Evolutionary conservation across 1,284 basidiomycete genomes (phyloP), one percentile per base, ranked within the genome.

Genomic region (Ganoderma sinense): DNA sequence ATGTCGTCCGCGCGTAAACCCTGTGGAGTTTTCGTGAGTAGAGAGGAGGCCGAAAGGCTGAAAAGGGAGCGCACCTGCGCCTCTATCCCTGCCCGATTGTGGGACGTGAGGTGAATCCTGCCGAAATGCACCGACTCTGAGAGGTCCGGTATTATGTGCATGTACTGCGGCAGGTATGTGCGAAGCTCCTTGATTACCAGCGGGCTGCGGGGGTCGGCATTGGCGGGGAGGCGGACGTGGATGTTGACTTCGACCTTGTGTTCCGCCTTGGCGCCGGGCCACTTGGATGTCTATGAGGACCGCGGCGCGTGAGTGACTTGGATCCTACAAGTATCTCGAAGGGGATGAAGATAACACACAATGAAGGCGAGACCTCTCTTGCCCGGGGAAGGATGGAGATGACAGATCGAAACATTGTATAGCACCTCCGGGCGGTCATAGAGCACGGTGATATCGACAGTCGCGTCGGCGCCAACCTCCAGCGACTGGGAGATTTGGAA

Each of bases 311-410:
- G 13, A 56, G 29, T 16, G 20, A 56, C 53, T 10, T n/a, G 26
- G 53, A 55, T 8, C 31, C 29, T 8, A 7, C n/a, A n/a, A n/a
- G n/a, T n/a, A n/a, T 18, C 53, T 56, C 53, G 29, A 26, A 20
- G 11, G 29, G 5, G 18, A 33, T 31, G 14, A 31, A 40, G 1
- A 20, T 2, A 26, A 64, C 79, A 68, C 53, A 79, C 79, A 43
- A 77, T 77, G 66, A 81, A 75, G 3, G 76, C 79, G 33, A 79
- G 69, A 33, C 78, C 78, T 26, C 75, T 74, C 55, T 71, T 67
- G 14, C 59, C 69, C 20, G 71, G 63, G 16, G 63, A 70, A 14
- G 70, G 74, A 51, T 71, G 72, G 31, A 79, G 69, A 36, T 62
- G 63, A 65, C 77, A 79, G n/a, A 78, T 72, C 18, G 66, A 69